phyloP scores from a whole-genome alignment of 2,329 filamentous ascomycete genomes.

The Cladophialophora carrionii region DNA sequence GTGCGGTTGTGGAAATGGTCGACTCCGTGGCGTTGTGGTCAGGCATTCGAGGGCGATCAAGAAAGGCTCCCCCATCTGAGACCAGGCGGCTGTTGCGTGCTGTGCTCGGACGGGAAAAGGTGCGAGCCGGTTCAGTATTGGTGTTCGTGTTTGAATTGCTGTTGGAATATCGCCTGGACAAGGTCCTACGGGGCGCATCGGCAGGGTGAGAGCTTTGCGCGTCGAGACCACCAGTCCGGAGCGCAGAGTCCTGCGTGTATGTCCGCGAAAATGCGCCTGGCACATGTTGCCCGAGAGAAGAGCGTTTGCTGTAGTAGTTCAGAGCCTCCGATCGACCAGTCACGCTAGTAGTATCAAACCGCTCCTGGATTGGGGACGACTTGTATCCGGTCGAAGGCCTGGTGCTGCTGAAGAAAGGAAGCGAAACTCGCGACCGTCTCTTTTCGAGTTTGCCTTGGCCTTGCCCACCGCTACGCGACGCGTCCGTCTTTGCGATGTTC shows the following conservation, averaged over 20 bases:
- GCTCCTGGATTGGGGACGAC: constrained; percentile 29
- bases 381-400: constrained; percentile 33
- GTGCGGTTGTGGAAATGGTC: constrained; percentile 81
- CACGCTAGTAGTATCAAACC: constrained; percentile 32
- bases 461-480: constrained; percentile 29
- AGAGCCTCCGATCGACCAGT: constrained; percentile 28
- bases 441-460: constrained; percentile 21
- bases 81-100: constrained; percentile 40
- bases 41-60: constrained; percentile 44
- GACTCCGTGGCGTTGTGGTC: constrained; percentile 67
- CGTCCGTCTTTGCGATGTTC: constrained; percentile 51
- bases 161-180: constrained; percentile 34
- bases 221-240: constrained; percentile 19
- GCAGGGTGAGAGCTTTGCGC: constrained; percentile 20
- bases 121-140: constrained; percentile 22
- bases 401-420: constrained; percentile 35
- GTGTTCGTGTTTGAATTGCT: constrained; percentile 33
- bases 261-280: constrained; percentile 28
- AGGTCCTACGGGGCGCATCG: constrained; percentile 22
- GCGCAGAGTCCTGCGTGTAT: constrained; percentile 25
- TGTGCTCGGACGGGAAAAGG: constrained; percentile 22
- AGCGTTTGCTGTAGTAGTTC: constrained; percentile 34
- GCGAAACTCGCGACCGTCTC: constrained; percentile 36
- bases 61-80: constrained; percentile 38
- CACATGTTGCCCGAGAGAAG: constrained; percentile 36